Evolutionary conservation across 2,329 filamentous ascomycete genomes (phyloP), one percentile per base, ranked within the genome.

Genomic region (Fusarium chuoi): DNA sequence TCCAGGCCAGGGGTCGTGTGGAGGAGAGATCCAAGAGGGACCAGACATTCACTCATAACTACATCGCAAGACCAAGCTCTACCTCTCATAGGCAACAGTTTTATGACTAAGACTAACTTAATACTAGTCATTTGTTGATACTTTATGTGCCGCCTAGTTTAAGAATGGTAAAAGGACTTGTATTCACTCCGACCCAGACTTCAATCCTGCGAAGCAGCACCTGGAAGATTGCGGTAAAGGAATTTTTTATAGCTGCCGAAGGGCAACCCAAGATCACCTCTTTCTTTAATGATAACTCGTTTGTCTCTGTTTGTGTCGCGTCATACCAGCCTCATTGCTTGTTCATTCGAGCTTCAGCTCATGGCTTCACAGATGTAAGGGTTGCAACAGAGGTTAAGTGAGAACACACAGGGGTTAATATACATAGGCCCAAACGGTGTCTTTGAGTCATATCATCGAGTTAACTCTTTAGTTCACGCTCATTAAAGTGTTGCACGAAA

Each of bases 31-130:
- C 13, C 20, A 54, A 2, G 35, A 39, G 18, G 24, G 35, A 9
- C 24, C 24, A 39, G 11, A 54, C 4, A 39, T 26, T 54, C 35
- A 54, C 24, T 38, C 35, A 6, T 39, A 28, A 11, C 13, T 22
- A 22, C 20, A 26, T 54, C 11, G 7, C 35, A 39, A 28, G 18
- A 39, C 35, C 35, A 54, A 54, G 18, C 20, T 28, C 35, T 38
- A 20, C n/a, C 7, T 28, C 10, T 54, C 9, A 26, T 15, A 22
- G 2, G 10, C 2, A 38, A 13, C 5, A 26, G 5, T 17, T 35
- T 54, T 38, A 17, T 10, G 1, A 4, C 0, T 38, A 22, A 17
- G 0, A 2, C 0, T 38, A 22, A 17, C 10, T 26, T 22, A 1
- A 13, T 12, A 15, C 24, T 28, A 5, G 9, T 3, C 18, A 54